phyloP scores from a whole-genome alignment of 2,329 filamentous ascomycete genomes.

The Scedosporium apiospermum region DNA sequence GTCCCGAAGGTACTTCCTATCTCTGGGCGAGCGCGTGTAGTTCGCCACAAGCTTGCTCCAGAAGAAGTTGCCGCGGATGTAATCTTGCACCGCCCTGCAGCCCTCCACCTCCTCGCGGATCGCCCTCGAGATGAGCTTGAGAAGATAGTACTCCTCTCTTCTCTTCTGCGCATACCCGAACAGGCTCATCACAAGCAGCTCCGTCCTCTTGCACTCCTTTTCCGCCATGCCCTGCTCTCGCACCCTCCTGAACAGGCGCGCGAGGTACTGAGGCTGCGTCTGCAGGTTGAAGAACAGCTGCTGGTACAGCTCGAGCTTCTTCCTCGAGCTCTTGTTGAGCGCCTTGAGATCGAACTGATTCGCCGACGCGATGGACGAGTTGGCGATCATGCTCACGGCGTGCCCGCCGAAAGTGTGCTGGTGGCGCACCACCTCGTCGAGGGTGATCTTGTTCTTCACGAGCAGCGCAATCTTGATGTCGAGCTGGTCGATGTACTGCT shows the following conservation, averaged over 20 bases:
- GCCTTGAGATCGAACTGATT: slow-evolving; percentile 96
- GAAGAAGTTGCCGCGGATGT: slow-evolving; percentile 82
- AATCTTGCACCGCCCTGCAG: slow-evolving; percentile 68
- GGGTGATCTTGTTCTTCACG: slow-evolving; percentile 98
- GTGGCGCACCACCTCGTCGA: slow-evolving; percentile 95
- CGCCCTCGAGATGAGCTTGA: slow-evolving; percentile 77
- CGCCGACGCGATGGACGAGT: slow-evolving; percentile 76
- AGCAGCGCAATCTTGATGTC: slow-evolving; percentile 98
- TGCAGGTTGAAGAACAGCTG: slow-evolving; percentile 96
- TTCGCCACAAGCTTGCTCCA: slow-evolving; percentile 80
- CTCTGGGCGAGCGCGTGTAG: slow-evolving; percentile 83
- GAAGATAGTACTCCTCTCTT: slow-evolving; percentile 89
- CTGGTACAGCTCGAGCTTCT: slow-evolving; percentile 94
- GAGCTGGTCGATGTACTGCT: slow-evolving; percentile 96
- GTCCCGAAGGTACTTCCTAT: slow-evolving; percentile 85
- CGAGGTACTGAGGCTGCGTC: slow-evolving; percentile 91
- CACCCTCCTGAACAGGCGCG: slow-evolving; percentile 74
- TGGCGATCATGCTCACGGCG: slow-evolving; percentile 74
- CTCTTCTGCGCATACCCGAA: slow-evolving; percentile 97
- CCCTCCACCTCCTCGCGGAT: slow-evolving; percentile 78
- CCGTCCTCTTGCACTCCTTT: slow-evolving; percentile 85
- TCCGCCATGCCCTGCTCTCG: slow-evolving; percentile 78
- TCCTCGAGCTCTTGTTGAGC: slow-evolving; percentile 89
- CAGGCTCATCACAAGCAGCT: slow-evolving; percentile 89
- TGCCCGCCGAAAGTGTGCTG: slow-evolving; percentile 94